Base-by-base conservation (phyloP, 2,329 filamentous ascomycete genomes). In the Colletotrichum viniferum region DNA sequence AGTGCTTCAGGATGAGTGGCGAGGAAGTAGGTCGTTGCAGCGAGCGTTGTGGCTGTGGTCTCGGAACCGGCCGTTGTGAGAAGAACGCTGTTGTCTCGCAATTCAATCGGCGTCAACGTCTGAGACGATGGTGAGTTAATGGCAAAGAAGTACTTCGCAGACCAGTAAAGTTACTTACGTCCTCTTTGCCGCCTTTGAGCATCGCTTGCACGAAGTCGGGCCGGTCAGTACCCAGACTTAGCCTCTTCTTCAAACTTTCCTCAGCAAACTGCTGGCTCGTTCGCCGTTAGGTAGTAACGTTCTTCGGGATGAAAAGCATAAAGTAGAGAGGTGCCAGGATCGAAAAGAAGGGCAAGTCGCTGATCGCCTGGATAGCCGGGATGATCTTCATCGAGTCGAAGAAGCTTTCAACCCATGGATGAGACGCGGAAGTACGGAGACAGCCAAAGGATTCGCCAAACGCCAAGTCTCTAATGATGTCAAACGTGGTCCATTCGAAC, bases 41-140 rank as follows among this genome's bases (percentile, higher is more conserved):
- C 79, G 6, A 89, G 79, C 4, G 84, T 78, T 2, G 86, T 87
- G 0, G 87, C 87, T 0, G 86, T 88, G 0, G 87, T 89, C 71
- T 88, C 87, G 9, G 82, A 84, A 0, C 87, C 87, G 0, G 84
- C 87, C 5, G 81, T 32, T 18, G 83, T 79, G 6, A 84, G 60
- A 2, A 74, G 55, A 1, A 78, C 65, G 6, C 77, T 61, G 12
- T 77, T 80, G 61, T 68, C 66, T 5, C 58, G 32, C 10, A 80
- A 62, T 18, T 73, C 58, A 7, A 69, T 63, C 5, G 70, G 65
- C 2, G 69, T 55, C 24, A 72, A 32, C 18, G n/a, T 24, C 69
- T 72, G 24, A 2, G 87, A 32, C 5, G 5, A 61, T 61, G 30
- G 9, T 18, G 10, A n/a, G n/a, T 63, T 12, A 21, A 13, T 21